Evolutionary conservation across 2,329 filamentous ascomycete genomes (phyloP), one percentile per base, ranked within the genome.

Genomic region (Pseudogymnoascus sp.): DNA sequence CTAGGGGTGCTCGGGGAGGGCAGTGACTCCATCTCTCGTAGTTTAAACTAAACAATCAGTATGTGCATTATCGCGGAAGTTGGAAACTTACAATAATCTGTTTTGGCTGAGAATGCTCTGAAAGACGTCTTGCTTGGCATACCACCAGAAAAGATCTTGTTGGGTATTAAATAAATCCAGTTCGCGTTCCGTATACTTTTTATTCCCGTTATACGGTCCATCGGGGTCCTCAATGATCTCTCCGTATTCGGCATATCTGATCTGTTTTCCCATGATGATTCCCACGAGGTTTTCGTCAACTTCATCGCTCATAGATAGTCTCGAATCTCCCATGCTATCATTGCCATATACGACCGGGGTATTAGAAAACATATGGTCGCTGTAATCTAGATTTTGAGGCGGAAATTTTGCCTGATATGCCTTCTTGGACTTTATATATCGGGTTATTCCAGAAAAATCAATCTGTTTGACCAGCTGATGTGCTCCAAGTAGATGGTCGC

Each of bases 141-240:
- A 97, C 90, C 92, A 97, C 93, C 93, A 99, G 72, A 89, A 96
- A 4, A 97, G 77, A 75, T 97, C 95, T 67, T 89, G 86, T 40
- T 95, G 80, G 15, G 89, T 87, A 70, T 95, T 89, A 71, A 90
- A 96, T 42, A 84, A 87, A 66, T 91, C 87, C 59, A 96, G 82
- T 65, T 97, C 93, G 66, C 78, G 80, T 36, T 67, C 61, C 1
- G 71, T 68, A 40, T 70, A 73, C 15, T 65, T 59, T 62, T 66
- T 68, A 17, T 53, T 63, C 36, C 61, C 59, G 5, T 42, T 62
- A 28, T 62, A 21, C 11, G 62, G 28, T n/a, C 36, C 23, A 11
- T 64, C 57, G 38, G 42, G 35, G 3, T 71, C 69, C 10, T 72
- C 69, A 15, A 71, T 66, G 11, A 86, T 74, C 53, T 78, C 77